Base-by-base conservation (phyloP, 768 basidiomycete genomes). In the Tricholoma flavovirens region DNA sequence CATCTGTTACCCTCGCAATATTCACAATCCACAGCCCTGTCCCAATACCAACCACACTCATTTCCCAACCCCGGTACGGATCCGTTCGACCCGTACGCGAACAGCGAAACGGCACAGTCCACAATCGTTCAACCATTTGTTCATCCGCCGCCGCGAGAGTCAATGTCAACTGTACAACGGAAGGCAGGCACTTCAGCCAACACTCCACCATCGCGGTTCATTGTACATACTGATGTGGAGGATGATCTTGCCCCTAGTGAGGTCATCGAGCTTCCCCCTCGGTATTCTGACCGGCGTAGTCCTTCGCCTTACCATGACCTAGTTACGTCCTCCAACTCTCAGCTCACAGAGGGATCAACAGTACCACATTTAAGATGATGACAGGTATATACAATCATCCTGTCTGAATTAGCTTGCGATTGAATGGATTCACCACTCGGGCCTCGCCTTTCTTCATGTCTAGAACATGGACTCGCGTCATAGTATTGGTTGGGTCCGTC, bases 231-330 rank as follows among this genome's bases (percentile, higher is more conserved):
- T 3, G 89, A 89, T 64, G 78, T 77, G 7, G 86, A 87, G 53
- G 87, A 89, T 62, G 69, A 64, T 11, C 36, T 71, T 9, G 73
- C 80, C 6, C 68, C 70, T 19, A 73, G 73, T 52, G 77, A 73
- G 5, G 70, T 87, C 19, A 76, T 89, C 5, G 88, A 90, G 69
- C 76, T 89, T n/a, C 88, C 88, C 24, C 88, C 88, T 14, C 83
- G 83, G 65, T 90, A 90, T 64, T 76, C 77, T 22, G 84, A 82
- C 58, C 72, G 79, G 33, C 77, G 77, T 17, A 69, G 62, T 12
- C 66, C 69, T 49, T 51, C 17, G 11, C 38, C 22, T 26, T 30
- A 24, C 30, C 30, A 11, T 42, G 15, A 11, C 19, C 49, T 30
- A 45, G 24, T 26, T 12, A 12, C 15, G 19, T 30, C 53, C 29